These are phyloP conservation scores for Parmales sp. DNA, from an alignment of 108 stramenopile genomes.

Conservation along the genomic window DNA sequence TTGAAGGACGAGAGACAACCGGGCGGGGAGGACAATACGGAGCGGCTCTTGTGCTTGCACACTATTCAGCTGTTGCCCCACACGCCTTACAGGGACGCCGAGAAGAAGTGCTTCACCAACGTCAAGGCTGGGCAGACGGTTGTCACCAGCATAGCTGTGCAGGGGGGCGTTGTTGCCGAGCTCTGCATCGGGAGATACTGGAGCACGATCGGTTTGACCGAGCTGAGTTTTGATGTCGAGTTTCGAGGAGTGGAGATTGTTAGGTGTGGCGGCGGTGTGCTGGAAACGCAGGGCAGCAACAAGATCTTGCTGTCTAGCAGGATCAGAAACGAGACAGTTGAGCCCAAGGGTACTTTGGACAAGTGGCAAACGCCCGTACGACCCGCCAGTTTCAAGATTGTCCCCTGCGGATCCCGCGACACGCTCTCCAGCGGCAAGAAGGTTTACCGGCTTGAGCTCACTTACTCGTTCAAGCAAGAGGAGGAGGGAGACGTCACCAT, in stretches of 20 bases:
- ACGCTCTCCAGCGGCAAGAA: conserved; percentile 33
- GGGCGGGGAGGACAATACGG: neutral
- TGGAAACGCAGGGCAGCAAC: conserved; percentile 24
- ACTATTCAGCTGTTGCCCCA: conserved; percentile 58
- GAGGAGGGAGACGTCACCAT: conserved; percentile 36
- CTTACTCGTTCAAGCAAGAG: conserved; percentile 45
- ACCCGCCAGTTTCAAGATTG: conserved; percentile 28
- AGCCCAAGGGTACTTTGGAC: conserved; percentile 37
- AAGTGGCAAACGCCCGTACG: conserved; percentile 42
- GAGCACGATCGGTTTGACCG: conserved; percentile 40
- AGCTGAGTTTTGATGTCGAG: conserved; percentile 30
- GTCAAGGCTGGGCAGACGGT: conserved; percentile 36
- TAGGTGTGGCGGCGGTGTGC: conserved; percentile 15
- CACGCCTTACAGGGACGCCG: conserved; percentile 37
- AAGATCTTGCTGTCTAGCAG: conserved; percentile 22
- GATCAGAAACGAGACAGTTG: conserved; percentile 36
- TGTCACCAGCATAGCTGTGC: conserved; percentile 37
- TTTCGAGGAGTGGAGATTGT: conserved; percentile 43
- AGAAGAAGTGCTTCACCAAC: conserved; percentile 28
- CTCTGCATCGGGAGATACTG: conserved; percentile 51
- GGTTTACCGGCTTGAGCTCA: conserved; percentile 40
- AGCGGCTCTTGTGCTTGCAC: conserved; percentile 41
- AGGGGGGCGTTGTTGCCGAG: conserved; percentile 43
- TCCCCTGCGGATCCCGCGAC: conserved; percentile 30
- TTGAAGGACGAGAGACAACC: conserved; percentile 27